Percentiles rank a stretch among this genome's conserved stretches.
Conservation (phyloP, 495 filamentous ascomycete genomes). For the Hypomontagnella monticulosa region DNA sequence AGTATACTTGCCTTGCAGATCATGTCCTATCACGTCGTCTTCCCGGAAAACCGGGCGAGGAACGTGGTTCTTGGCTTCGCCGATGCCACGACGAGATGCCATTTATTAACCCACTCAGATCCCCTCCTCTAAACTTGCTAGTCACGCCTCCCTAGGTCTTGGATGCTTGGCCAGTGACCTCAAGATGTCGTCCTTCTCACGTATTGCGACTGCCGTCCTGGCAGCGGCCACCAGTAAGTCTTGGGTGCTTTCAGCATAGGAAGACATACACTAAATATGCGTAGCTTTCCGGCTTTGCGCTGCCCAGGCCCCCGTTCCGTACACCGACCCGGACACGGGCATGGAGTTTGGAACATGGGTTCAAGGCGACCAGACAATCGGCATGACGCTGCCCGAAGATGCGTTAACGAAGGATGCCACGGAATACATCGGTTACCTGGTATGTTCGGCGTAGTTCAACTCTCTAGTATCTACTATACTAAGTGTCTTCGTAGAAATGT, state of each 20-base stretch:
- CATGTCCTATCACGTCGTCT: slow-evolving; percentile 39
- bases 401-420: slow-evolving; percentile 60
- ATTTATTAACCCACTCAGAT: slow-evolving; percentile 42
- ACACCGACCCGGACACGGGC: slow-evolving; percentile 53
- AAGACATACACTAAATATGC: slow-evolving; percentile 22
- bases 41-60: slow-evolving; percentile 43
- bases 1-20: slow-evolving; percentile 32
- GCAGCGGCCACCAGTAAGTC: slow-evolving; percentile 45
- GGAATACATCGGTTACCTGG: slow-evolving; percentile 68
- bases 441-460: slow-evolving; percentile 39
- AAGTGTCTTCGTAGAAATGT: slow-evolving; percentile 39
- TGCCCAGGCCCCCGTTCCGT: slow-evolving; percentile 43
- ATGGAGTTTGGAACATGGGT: slow-evolving; percentile 58
- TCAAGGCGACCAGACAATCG: slow-evolving; percentile 57
- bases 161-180: slow-evolving; percentile 42
- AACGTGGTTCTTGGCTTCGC: slow-evolving; percentile 26
- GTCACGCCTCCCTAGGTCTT: slow-evolving; percentile 38
- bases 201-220: slow-evolving; percentile 45
- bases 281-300: slow-evolving; percentile 39
- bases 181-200: slow-evolving; percentile 45
- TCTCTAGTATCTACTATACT: not conserved
- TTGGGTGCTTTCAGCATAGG: not conserved
- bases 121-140: slow-evolving; percentile 18
- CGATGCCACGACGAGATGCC: slow-evolving; percentile 27
- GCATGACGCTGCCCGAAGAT: slow-evolving; percentile 64